phyloP scores from a whole-genome alignment of 768 basidiomycete species.

The Gymnopilus junonius region DNA sequence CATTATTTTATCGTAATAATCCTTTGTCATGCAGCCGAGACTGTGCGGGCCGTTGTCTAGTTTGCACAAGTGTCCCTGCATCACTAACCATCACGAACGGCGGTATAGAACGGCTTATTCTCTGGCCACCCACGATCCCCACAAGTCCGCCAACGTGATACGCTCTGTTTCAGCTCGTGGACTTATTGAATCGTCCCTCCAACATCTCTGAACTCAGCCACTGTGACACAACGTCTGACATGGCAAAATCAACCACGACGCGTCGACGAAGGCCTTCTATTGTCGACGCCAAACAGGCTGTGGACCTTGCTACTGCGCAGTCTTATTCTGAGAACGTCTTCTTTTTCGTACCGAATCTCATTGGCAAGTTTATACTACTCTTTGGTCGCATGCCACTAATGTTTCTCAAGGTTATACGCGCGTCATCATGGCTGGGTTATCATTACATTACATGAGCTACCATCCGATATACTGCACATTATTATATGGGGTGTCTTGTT shows the following conservation, averaged over 20 bases:
- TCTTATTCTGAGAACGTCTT: slow-evolving; percentile 95
- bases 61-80: background rate
- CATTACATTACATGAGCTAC: slow-evolving; percentile 92
- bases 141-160: background rate
- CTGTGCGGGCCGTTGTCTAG: background rate
- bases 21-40: background rate
- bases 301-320: slow-evolving; percentile 87
- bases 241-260: slow-evolving; percentile 37
- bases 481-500: slow-evolving; percentile 86
- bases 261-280: slow-evolving; percentile 59
- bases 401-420: slow-evolving; percentile 72
- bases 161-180: background rate
- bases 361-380: slow-evolving; percentile 59
- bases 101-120: background rate
- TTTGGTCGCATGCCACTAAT: slow-evolving; percentile 11
- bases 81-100: slow-evolving; percentile 8
- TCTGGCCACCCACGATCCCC: background rate
- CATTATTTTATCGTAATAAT: background rate
- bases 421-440: slow-evolving; percentile 86
- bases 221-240: slow-evolving; percentile 13
- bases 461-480: slow-evolving; percentile 93
- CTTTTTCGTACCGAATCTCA: slow-evolving; percentile 95
- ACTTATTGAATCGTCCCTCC: background rate
- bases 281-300: slow-evolving; percentile 83
- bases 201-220: background rate